A percentile compares a stretch with the other conserved stretches of the same genome.
Conservation (phyloP, 768 basidiomycete genomes). For the Mrakia frigida region DNA sequence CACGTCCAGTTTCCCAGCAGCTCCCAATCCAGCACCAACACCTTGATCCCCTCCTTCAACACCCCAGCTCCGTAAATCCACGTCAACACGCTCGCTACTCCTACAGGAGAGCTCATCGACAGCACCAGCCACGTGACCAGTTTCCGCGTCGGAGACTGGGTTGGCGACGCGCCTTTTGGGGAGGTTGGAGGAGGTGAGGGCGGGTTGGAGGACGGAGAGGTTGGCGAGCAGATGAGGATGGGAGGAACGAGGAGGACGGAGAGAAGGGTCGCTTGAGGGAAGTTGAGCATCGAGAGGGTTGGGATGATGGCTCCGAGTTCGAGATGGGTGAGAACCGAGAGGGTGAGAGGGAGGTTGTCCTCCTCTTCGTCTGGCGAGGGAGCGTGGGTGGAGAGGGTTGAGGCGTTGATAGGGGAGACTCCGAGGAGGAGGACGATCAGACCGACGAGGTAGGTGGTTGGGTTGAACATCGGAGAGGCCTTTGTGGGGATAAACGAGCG, state of each 20-base stretch:
- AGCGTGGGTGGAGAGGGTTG: conserved; percentile 30
- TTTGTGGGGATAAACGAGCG: not conserved
- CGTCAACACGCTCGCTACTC: conserved; percentile 53
- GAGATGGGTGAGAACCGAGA: conserved; percentile 74
- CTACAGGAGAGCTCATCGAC: conserved; percentile 33
- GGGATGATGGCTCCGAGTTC: conserved; percentile 79
- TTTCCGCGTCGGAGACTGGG: conserved; percentile 4
- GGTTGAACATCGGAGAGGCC: conserved; percentile 3
- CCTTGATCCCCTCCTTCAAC: conserved; percentile 49
- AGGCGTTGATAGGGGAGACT: conserved; percentile 19
- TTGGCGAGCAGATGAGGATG: conserved; percentile 38
- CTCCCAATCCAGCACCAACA: conserved; percentile 70
- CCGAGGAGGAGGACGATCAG: not conserved
- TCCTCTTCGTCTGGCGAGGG: conserved; percentile 18
- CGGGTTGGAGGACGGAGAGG: conserved; percentile 41
- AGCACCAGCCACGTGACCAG: conserved; percentile 24
- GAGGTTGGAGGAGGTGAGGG: conserved; percentile 40
- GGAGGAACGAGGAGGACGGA: conserved; percentile 65
- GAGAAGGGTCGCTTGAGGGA: conserved; percentile 74
- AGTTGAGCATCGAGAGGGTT: conserved; percentile 83
- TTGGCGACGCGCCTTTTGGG: not conserved
- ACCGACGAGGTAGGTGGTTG: not conserved
- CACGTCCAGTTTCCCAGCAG: conserved; percentile 66
- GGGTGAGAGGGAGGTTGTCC: conserved; percentile 47
- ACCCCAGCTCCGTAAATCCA: conserved; percentile 37